Evolutionary conservation across 2,329 filamentous ascomycete species (phyloP).

Genomic region (Pseudovirgaria hyperparasitica): DNA sequence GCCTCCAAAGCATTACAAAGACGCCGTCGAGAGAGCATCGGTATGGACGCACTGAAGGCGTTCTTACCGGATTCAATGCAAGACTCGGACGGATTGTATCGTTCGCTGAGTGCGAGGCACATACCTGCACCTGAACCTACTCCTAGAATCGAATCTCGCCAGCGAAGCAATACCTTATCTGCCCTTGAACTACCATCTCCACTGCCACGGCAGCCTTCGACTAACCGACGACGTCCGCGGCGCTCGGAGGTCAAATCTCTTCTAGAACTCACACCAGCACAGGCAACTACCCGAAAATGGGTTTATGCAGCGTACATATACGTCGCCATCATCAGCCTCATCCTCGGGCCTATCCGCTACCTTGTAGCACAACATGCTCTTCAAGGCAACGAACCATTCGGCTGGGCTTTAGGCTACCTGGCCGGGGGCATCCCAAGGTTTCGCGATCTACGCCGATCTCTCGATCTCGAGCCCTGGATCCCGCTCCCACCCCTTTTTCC

Average conservation of each 20-base stretch:
- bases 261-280: constrained; percentile 63
- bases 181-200: constrained; percentile 12
- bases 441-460: constrained; percentile 55
- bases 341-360: constrained; percentile 57
- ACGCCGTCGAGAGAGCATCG: constrained; percentile 16
- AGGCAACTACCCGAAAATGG: constrained; percentile 70
- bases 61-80: too few relatives aligned
- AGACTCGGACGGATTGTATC: too few relatives aligned
- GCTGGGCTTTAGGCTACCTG: constrained; percentile 85
- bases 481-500: constrained; percentile 44
- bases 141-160: constrained; percentile 6
- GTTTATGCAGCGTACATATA: constrained; percentile 74
- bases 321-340: constrained; percentile 47
- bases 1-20: constrained; percentile 9
- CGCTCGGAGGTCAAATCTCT: constrained; percentile 45
- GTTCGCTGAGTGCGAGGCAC: too few relatives aligned
- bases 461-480: constrained; percentile 63
- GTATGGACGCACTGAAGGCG: constrained; percentile 13
- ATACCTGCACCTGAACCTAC: constrained; percentile 16
- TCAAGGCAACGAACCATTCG: constrained; percentile 63
- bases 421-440: constrained; percentile 66
- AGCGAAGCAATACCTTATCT: constrained; percentile 23
- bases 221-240: constrained; percentile 15
- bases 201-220: constrained; percentile 10
- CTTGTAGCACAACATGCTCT: constrained; percentile 59